These are phyloP conservation scores for Saitozyma sp. DNA, from an alignment of 768 basidiomycete species.

Conservation along the genomic window DNA sequence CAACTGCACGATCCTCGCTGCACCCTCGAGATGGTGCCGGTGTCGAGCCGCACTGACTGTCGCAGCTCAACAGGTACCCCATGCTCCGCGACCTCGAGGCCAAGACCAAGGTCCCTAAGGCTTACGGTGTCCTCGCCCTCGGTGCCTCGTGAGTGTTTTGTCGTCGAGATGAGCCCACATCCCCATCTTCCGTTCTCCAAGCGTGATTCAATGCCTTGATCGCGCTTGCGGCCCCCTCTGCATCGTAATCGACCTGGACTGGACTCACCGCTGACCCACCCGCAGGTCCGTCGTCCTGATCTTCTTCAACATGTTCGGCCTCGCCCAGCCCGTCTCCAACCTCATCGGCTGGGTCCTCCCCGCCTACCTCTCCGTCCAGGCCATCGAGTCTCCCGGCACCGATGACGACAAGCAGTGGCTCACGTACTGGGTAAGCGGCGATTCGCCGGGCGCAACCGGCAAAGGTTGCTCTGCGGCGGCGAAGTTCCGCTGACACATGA, in stretches of 20 bases:
- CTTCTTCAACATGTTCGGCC: constrained; percentile 60
- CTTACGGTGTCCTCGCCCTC: constrained; percentile 77
- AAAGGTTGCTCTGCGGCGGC: neutral
- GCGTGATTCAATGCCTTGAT: constrained; percentile 1
- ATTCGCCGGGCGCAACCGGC: neutral
- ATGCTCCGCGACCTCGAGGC: constrained; percentile 79
- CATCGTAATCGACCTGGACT: too few relatives aligned
- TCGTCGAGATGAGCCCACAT: too few relatives aligned
- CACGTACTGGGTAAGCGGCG: constrained; percentile 73
- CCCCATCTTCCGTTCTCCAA: too few relatives aligned
- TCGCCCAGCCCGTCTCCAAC: constrained; percentile 89
- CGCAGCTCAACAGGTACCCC: constrained; percentile 71
- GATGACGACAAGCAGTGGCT: constrained; percentile 92
- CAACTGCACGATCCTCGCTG: too few relatives aligned
- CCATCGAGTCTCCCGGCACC: constrained; percentile 77
- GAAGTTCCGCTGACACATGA: neutral
- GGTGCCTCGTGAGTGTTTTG: constrained; percentile 63
- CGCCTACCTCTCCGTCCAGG: constrained; percentile 91
- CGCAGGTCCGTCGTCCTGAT: constrained; percentile 49
- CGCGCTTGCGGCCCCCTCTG: too few relatives aligned
- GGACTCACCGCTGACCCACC: neutral
- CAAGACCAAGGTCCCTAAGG: constrained; percentile 89
- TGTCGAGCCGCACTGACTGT: neutral
- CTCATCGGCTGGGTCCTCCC: constrained; percentile 92
- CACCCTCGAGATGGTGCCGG: too few relatives aligned